Percentiles rank a stretch among this genome's conserved stretches.
phyloP scores from a whole-genome alignment of 352 stramenopile species.

The Plasmopara halstedii region DNA sequence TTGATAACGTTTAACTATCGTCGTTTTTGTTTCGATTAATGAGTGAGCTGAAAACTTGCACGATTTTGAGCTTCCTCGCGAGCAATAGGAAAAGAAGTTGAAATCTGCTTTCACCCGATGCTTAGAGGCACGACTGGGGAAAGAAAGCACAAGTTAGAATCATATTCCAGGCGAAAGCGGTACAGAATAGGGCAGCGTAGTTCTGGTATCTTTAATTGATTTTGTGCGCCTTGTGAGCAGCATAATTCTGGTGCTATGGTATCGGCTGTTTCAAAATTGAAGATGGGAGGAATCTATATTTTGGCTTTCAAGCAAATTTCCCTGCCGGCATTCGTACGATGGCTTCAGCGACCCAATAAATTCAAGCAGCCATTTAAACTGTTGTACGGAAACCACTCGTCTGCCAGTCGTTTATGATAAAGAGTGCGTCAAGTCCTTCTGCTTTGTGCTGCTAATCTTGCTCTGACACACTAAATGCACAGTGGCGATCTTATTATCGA shows the following conservation, averaged over 20 bases:
- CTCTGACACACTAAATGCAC: not conserved
- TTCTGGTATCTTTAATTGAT: too few species aligned
- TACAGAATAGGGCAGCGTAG: conserved; percentile 4
- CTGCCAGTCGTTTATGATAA: conserved; percentile 53
- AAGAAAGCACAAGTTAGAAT: conserved; percentile 20
- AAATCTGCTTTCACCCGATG: conserved; percentile 78
- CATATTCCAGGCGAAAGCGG: conserved; percentile 23
- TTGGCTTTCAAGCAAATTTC: conserved; percentile 70
- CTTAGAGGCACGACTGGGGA: conserved; percentile 54
- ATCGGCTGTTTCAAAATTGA: conserved; percentile 77
- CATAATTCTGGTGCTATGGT: conserved; percentile 73
- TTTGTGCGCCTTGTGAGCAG: conserved; percentile 17
- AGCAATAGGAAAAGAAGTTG: conserved; percentile 81
- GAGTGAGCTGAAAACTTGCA: conserved; percentile 66
- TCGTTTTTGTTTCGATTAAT: conserved; percentile 80
- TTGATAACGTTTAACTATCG: conserved; percentile 77
- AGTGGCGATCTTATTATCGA: conserved; percentile 68
- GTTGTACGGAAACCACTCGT: conserved; percentile 34
- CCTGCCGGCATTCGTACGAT: conserved; percentile 64
- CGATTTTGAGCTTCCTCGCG: conserved; percentile 71
- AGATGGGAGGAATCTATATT: conserved; percentile 79
- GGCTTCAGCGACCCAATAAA: conserved; percentile 49
- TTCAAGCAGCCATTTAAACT: conserved; percentile 18
- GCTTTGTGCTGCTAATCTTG: not conserved
- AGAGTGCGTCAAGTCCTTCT: conserved; percentile 31